Conservation (phyloP, 1,284 basidiomycete species). For the Tylopilus sp. region DNA sequence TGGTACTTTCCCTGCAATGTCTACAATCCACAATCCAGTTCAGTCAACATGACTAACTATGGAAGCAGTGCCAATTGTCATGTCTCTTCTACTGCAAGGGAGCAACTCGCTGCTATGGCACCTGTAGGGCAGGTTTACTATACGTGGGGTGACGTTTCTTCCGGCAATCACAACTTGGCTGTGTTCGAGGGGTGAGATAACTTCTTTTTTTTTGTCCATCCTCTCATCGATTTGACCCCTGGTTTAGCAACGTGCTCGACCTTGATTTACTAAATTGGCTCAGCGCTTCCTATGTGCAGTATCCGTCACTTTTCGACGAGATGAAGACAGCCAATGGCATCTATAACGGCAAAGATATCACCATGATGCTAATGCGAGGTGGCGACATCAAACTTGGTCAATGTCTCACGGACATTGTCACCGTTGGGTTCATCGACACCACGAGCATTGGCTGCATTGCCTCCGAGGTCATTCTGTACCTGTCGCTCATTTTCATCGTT, state of each 20-base stretch:
- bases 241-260: conserved; percentile 85
- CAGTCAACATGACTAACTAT: conserved; percentile 79
- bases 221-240: conserved; percentile 17
- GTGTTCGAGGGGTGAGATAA: conserved; percentile 89
- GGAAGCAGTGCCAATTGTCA: conserved; percentile 80
- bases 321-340: conserved; percentile 79
- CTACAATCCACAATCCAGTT: conserved; percentile 74
- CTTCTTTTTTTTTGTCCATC: conserved; percentile 6
- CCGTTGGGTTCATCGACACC: conserved; percentile 95
- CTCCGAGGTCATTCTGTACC: conserved; percentile 93
- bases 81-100: conserved; percentile 64
- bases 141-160: conserved; percentile 88
- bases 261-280: conserved; percentile 89
- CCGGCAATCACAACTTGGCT: conserved; percentile 81
- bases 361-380: conserved; percentile 81
- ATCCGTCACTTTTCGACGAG: conserved; percentile 85
- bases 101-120: conserved; percentile 58
- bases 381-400: conserved; percentile 74
- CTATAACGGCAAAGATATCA: conserved; percentile 88
- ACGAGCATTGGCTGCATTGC: conserved; percentile 96
- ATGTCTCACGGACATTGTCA: conserved; percentile 89
- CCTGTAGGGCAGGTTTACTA: conserved; percentile 92
- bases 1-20: conserved; percentile 99
- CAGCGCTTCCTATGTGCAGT: conserved; percentile 79
- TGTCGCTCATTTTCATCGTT: conserved; percentile 97